Evolutionary conservation across 1,284 basidiomycete species (phyloP), one percentile per base, ranked within the genome.

Genomic region (Cryptococcus jaspeensis): DNA sequence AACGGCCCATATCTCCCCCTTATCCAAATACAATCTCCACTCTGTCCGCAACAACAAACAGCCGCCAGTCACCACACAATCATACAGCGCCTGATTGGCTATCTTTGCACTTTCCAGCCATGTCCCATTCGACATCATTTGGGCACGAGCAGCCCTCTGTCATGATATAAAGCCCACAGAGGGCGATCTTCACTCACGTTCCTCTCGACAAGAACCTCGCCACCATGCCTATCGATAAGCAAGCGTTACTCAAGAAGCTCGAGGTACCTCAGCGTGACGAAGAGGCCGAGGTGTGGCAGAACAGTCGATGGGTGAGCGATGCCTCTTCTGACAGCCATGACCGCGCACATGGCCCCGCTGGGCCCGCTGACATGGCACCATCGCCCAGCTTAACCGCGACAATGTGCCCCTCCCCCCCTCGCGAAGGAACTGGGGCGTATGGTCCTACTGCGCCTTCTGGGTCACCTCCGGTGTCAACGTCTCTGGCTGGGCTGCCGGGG

Each of bases 321-420:
- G n/a, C n/a, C n/a, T n/a, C n/a, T n/a, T n/a, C n/a, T n/a, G n/a
- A n/a, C n/a, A n/a, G n/a, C n/a, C n/a, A n/a, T 28, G 67, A 56
- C 7, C 7, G 16, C 2, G 9, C 9, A 13, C 6, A 23, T n/a
- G 18, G 41, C 15, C 32, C 16, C 22, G 23, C 5, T 32, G 16
- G 16, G 25, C 32, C 43, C 37, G 18, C 47, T 46, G 12, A 32
- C 8, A 22, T 28, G 12, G 23, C 28, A 16, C 53, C 55, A 28
- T 58, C 23, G 15, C 11, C 13, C 25, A 69, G 65, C 53, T 69
- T 9, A 71, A 71, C 51, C 53, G 67, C 22, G 69, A 71, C 51
- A 71, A 66, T 46, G 65, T 68, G 3, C 69, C 69, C 37, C 63
- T 71, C 9, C 69, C 69, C 0, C 64, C 67, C 4, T 41, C 47